A percentile compares a stretch with the other conserved stretches of the same genome.
These are phyloP conservation scores for Syzygium aqueum DNA, from an alignment of 345 rosid species.

Conservation along the genomic window DNA sequence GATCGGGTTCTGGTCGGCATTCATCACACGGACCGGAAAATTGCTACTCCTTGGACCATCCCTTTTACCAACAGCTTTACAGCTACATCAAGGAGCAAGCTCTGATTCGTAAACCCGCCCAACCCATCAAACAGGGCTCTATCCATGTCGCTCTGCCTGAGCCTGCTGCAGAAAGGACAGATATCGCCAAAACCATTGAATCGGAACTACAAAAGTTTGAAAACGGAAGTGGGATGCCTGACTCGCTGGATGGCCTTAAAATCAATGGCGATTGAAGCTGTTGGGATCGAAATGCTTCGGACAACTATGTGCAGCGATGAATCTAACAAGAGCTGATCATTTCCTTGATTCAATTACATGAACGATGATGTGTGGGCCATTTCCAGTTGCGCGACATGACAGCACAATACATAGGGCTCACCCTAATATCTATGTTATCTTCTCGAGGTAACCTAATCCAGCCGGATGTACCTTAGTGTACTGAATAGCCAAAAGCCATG, in stretches of 20 bases:
- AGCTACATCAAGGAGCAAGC: constrained; percentile 70
- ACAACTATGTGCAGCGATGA: background rate
- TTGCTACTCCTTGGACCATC: constrained; percentile 73
- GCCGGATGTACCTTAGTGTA: background rate
- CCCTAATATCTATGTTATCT: background rate
- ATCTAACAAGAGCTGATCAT: background rate
- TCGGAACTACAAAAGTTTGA: constrained; percentile 63
- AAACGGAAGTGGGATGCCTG: constrained; percentile 27
- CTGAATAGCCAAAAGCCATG: background rate
- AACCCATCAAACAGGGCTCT: constrained; percentile 73
- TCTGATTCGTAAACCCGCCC: constrained; percentile 11
- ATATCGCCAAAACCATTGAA: constrained; percentile 66
- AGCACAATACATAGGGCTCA: background rate
- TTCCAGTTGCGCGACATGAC: background rate
- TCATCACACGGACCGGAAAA: constrained; percentile 16
- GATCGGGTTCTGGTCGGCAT: constrained; percentile 72
- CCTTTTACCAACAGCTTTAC: constrained; percentile 85
- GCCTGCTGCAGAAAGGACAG: constrained; percentile 43
- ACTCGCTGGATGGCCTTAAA: constrained; percentile 19
- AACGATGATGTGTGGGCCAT: background rate
- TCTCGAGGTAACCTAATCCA: background rate
- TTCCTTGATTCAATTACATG: background rate
- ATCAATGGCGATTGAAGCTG: constrained; percentile 7
- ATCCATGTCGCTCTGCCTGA: constrained; percentile 84
- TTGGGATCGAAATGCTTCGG: background rate